phyloP scores from a whole-genome alignment of 768 basidiomycete species.

The Daedaleopsis sinensis region DNA sequence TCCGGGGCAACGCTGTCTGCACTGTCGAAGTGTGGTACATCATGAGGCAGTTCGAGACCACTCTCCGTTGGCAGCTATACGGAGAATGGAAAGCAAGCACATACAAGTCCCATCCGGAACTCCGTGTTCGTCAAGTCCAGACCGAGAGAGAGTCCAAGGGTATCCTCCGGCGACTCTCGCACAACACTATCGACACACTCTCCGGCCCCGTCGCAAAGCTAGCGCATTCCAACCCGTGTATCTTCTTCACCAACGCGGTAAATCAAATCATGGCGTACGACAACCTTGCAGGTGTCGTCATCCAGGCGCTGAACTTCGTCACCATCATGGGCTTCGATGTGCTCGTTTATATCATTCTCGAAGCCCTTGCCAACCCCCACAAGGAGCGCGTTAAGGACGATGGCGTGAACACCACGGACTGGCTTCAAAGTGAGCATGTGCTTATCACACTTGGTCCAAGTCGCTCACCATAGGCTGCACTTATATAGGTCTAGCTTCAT shows the following conservation, averaged over 20 bases:
- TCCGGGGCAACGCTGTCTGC: conserved; percentile 84
- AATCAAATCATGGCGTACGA: conserved; percentile 97
- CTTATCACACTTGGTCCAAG: not conserved
- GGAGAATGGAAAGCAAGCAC: conserved; percentile 88
- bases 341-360: conserved; percentile 83
- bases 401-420: conserved; percentile 87
- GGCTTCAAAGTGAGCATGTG: conserved; percentile 80
- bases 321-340: conserved; percentile 96
- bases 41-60: conserved; percentile 75
- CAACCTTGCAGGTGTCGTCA: conserved; percentile 87
- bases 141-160: conserved; percentile 88
- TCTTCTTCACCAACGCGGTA: conserved; percentile 87
- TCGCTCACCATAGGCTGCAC: not conserved
- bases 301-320: conserved; percentile 86
- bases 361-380: conserved; percentile 81
- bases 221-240: conserved; percentile 91
- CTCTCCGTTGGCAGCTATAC: conserved; percentile 87
- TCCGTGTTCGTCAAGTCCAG: conserved; percentile 78
- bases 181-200: conserved; percentile 80
- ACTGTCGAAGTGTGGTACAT: conserved; percentile 94
- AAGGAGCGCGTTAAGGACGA: conserved; percentile 88
- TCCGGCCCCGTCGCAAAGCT: conserved; percentile 90
- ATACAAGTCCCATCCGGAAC: conserved; percentile 77
- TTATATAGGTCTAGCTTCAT: conserved; percentile 79
- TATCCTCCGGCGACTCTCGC: conserved; percentile 84